Base-by-base conservation (phyloP, 352 stramenopile species). In the Pythium folliculosum region DNA sequence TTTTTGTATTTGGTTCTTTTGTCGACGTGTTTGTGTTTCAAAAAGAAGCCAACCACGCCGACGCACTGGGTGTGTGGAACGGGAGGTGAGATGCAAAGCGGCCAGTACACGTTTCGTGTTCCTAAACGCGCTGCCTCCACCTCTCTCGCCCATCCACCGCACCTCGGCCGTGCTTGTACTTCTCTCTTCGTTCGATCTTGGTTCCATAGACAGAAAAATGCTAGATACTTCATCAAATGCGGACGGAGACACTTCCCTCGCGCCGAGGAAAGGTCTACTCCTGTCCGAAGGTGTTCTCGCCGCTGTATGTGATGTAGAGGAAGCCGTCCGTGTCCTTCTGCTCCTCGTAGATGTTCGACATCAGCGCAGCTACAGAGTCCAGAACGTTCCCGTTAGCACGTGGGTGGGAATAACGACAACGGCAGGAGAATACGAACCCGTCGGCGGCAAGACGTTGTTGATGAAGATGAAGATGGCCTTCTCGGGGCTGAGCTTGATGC, bases 311-410 rank as follows among this genome's bases (percentile, higher is more conserved):
- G 80, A 99, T 98, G 84, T 99, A 99, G 61, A 99, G 89, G 71
- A 99, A 99, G 32, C 97, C 97, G 52, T 97, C 94, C 69, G 98
- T 94, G 76, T 99, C 97, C 81, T 99, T 99, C 76, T 99, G 94
- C 75, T 99, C 94, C 87, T 99, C 97, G 78, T 99, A 99, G 66
- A 99, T 98, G 75, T 98, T 98, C 49, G 95, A 99, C 96, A 99
- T 99, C 23, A 99, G 80, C n/a, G 96, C 93, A 48, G 96, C 89
- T 95, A 40, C 38, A 51, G 3, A 40, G 35, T 40, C 12, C 35
- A 40, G 35, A 40, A 40, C 1, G 3, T 40, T 40, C 10, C 35
- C 3, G 35, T 40, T 40, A 40, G 35, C 35, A 40, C 35, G 10
- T 40, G 10, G 3, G 12, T 32, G 45, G 37, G 0, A 22, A 40